A percentile compares a stretch with the other conserved stretches of the same genome.
Evolutionary conservation across 2,329 filamentous ascomycete genomes (phyloP).

Genomic region (Fusarium haematococcum): DNA sequence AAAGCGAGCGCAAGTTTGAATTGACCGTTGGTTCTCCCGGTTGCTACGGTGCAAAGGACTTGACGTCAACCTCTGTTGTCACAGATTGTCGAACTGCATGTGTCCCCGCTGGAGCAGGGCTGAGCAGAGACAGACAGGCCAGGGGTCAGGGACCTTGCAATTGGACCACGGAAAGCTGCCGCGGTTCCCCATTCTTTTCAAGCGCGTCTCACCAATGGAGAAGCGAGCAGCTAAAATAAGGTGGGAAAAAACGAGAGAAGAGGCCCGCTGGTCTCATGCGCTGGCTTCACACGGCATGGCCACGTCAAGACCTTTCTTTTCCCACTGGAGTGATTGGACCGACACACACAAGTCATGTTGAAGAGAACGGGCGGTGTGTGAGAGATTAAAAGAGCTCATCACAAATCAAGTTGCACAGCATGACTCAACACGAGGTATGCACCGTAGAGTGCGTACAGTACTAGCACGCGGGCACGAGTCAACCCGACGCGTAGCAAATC

Average conservation of each 20-base stretch:
- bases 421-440: conserved; percentile 28
- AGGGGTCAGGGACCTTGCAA: conserved; percentile 2
- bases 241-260: neutral
- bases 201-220: conserved; percentile 14
- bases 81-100: conserved; percentile 2
- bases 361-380: conserved; percentile 20
- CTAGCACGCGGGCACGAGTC: conserved; percentile 12
- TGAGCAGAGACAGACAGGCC: conserved; percentile 22
- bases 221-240: conserved; percentile 18
- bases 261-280: conserved; percentile 2
- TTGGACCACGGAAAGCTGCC: conserved; percentile 28
- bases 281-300: conserved; percentile 30
- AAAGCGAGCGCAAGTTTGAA: neutral
- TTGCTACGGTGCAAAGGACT: conserved; percentile 20
- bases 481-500: conserved; percentile 32
- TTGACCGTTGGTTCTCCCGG: neutral
- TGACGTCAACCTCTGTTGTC: conserved; percentile 26
- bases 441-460: conserved; percentile 32
- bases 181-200: conserved; percentile 14
- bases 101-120: conserved; percentile 25
- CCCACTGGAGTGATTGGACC: neutral
- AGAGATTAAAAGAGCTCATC: conserved; percentile 1
- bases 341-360: neutral
- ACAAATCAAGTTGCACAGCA: conserved; percentile 3
- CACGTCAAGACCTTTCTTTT: conserved; percentile 25